phyloP scores from a whole-genome alignment of 352 stramenopile genomes.

The Phytophthora pluvialis region DNA sequence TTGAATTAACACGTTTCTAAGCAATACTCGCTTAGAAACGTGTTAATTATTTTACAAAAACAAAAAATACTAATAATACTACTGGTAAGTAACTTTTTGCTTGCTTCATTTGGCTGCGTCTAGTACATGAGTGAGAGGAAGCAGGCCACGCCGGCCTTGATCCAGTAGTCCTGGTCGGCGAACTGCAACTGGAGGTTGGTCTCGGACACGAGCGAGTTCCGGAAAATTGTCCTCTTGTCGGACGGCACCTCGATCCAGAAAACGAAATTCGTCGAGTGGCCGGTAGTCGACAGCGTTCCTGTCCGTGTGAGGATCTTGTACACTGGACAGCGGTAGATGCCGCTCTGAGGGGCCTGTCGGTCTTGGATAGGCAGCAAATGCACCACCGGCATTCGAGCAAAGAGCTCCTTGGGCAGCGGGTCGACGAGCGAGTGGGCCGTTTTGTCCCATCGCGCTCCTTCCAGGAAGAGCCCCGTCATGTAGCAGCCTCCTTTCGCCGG shows the following conservation, averaged over 20 bases:
- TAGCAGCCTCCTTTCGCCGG: slow-evolving; percentile 87
- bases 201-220: slow-evolving; percentile 93
- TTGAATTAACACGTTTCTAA: too few species aligned
- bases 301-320: slow-evolving; percentile 96
- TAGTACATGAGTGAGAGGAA: slow-evolving; percentile 95
- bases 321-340: slow-evolving; percentile 94
- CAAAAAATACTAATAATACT: too few species aligned
- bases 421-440: slow-evolving; percentile 81
- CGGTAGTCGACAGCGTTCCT: slow-evolving; percentile 95
- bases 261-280: slow-evolving; percentile 97
- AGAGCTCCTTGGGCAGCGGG: slow-evolving; percentile 92
- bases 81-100: too few species aligned
- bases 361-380: slow-evolving; percentile 88
- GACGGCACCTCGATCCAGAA: slow-evolving; percentile 97
- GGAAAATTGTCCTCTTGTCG: slow-evolving; percentile 76
- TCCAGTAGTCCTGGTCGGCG: slow-evolving; percentile 95
- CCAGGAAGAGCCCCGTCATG: slow-evolving; percentile 91
- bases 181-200: slow-evolving; percentile 92
- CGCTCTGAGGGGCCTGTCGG: slow-evolving; percentile 70
- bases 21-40: too few species aligned
- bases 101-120: neutral
- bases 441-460: slow-evolving; percentile 92
- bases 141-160: slow-evolving; percentile 95
- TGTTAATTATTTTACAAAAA: too few species aligned
- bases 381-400: slow-evolving; percentile 91